phyloP scores from a whole-genome alignment of 2,329 filamentous ascomycete species.

The Fusarium secorum region DNA sequence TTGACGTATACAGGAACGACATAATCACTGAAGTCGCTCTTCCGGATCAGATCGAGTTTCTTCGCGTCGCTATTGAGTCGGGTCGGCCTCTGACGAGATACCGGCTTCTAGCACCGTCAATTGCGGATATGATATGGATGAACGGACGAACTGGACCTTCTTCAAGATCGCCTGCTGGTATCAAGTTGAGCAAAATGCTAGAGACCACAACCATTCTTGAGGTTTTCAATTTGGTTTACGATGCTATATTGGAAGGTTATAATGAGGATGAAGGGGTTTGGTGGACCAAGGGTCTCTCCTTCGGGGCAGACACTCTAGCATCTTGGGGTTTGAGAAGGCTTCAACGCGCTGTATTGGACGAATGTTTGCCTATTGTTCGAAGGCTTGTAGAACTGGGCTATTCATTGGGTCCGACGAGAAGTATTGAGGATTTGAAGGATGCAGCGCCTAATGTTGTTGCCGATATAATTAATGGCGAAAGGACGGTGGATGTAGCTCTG shows the following conservation, averaged over 20 bases:
- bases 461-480: background rate
- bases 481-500: background rate
- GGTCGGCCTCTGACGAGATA: background rate
- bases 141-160: background rate
- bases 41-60: background rate
- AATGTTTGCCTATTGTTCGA: background rate
- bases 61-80: background rate
- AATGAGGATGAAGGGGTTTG: background rate
- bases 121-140: background rate
- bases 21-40: background rate
- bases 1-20: background rate
- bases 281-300: background rate
- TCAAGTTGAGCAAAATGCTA: background rate
- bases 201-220: background rate
- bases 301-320: background rate
- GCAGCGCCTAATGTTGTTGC: background rate
- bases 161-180: background rate
- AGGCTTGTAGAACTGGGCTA: background rate
- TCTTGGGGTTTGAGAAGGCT: background rate
- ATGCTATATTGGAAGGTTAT: background rate
- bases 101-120: background rate
- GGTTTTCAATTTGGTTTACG: background rate
- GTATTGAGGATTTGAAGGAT: background rate
- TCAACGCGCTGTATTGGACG: background rate
- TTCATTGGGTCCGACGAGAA: background rate